Base-by-base conservation (phyloP, 805 yeast genomes). In the Hemisphaericaspora nanyangensis region DNA sequence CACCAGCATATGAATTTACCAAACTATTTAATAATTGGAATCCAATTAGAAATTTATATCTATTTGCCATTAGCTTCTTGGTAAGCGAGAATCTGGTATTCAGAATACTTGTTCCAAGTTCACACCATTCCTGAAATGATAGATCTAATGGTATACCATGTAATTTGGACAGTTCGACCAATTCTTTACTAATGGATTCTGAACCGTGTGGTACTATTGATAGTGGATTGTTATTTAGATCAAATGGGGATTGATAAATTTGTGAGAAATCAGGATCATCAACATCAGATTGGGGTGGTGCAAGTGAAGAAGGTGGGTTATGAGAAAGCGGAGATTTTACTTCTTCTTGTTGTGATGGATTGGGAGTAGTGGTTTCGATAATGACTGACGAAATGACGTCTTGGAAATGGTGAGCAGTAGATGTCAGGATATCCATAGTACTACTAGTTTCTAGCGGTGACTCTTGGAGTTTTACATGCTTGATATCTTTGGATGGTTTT, bases 11-110 rank as follows among this genome's bases (percentile, higher is more conserved):
- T 8, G 22, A 12, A 24, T 22, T 29, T 11, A 35, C 17, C n/a
- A 29, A n/a, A 10, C 18, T 22, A 27, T 35, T 35, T 1, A 35
- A 7, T 2, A 10, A 18, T 16, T 35, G 33, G 18, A 35, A 35
- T 7, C 33, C 12, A 8, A 17, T 20, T 6, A 19, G 16, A 22
- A 27, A 35, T 24, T 35, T 35, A 27, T 35, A 31, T 31, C 38
- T 29, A 18, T 17, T 16, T n/a, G 24, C 20, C 6, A 35, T 17
- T 11, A 35, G 24, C 22, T 17, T 5, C 6, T 11, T 8, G 22
- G 26, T 20, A 25, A 28, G 16, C 17, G 13, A 11, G 13, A 7
- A 17, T 18, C 29, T 19, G 3, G 28, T 33, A 15, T 35, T 16
- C 15, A 31, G 2, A 7, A n/a, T 19, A 5, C 18, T 10, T 17